A percentile compares a stretch with the other conserved stretches of the same genome.
Evolutionary conservation across 2,329 filamentous ascomycete genomes (phyloP).

Genomic region (Sporothrix humicola): DNA sequence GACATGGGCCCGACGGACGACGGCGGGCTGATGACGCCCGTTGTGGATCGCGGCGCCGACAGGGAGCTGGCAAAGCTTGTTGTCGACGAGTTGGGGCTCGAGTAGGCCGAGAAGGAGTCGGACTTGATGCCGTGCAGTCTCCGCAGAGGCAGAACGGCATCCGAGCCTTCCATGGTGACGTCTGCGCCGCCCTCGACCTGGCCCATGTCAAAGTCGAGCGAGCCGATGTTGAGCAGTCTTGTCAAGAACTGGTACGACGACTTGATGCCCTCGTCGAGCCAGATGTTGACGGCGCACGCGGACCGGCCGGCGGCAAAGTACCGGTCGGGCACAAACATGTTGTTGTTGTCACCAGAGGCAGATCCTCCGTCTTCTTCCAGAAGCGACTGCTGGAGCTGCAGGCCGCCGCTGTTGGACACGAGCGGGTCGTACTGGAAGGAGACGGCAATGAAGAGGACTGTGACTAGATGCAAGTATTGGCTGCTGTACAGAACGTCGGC

Average conservation of each 20-base stretch:
- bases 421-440: conserved; percentile 45
- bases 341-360: too few relatives aligned
- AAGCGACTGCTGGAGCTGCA: conserved; percentile 42
- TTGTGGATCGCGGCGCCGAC: conserved; percentile 32
- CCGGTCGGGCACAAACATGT: conserved; percentile 40
- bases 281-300: conserved; percentile 41
- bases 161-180: conserved; percentile 31
- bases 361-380: conserved; percentile 40
- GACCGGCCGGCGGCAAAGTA: conserved; percentile 41
- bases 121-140: conserved; percentile 17
- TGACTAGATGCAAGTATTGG: conserved; percentile 43
- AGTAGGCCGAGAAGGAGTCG: conserved; percentile 34
- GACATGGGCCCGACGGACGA: conserved; percentile 36
- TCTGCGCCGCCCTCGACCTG: conserved; percentile 28
- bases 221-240: conserved; percentile 43
- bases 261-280: conserved; percentile 42
- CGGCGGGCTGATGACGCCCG: conserved; percentile 33
- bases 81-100: conserved; percentile 38
- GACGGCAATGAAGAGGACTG: conserved; percentile 44
- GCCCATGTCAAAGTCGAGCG: conserved; percentile 42
- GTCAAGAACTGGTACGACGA: conserved; percentile 44
- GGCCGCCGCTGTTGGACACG: conserved; percentile 37
- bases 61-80: conserved; percentile 38
- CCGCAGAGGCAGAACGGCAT: conserved; percentile 30
- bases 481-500: conserved; percentile 41